These are phyloP conservation scores for Fusarium siculi DNA, from an alignment of 2,329 filamentous ascomycete species.

Conservation along the genomic window DNA sequence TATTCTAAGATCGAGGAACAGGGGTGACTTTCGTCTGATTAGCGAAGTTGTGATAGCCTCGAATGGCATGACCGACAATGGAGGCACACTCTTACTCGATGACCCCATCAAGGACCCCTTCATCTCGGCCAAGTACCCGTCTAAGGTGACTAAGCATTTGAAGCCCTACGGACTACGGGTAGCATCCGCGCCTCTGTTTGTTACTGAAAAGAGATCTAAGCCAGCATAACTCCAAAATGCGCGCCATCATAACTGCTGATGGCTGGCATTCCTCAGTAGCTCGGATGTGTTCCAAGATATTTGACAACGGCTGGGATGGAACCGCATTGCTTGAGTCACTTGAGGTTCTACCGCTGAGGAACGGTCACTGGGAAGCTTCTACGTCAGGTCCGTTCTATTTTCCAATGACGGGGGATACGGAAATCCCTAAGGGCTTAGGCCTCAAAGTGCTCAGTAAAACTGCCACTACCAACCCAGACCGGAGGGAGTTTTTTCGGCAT, in stretches of 20 bases:
- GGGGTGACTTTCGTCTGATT: background rate
- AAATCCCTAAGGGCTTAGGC: background rate
- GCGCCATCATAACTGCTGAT: background rate
- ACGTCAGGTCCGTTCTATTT: background rate
- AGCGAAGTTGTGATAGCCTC: background rate
- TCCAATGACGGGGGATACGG: background rate
- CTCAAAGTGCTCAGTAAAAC: background rate
- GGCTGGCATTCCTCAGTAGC: slow-evolving; percentile 20
- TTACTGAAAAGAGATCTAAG: slow-evolving; percentile 9
- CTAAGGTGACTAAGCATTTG: background rate
- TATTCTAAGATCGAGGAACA: background rate
- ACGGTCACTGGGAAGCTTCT: background rate
- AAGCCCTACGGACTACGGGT: background rate
- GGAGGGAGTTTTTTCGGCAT: background rate
- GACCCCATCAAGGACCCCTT: slow-evolving; percentile 2
- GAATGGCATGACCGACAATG: background rate
- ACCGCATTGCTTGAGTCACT: background rate
- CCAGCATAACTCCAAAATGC: slow-evolving; percentile 2
- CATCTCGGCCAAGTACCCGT: slow-evolving; percentile 13
- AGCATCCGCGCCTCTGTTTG: accelerated
- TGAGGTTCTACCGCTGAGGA: slow-evolving; percentile 15
- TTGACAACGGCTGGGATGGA: background rate
- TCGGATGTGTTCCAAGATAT: background rate
- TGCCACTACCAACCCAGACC: background rate
- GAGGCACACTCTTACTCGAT: slow-evolving; percentile 18